phyloP scores from a whole-genome alignment of 345 rosid genomes.

The Salix caprea region DNA sequence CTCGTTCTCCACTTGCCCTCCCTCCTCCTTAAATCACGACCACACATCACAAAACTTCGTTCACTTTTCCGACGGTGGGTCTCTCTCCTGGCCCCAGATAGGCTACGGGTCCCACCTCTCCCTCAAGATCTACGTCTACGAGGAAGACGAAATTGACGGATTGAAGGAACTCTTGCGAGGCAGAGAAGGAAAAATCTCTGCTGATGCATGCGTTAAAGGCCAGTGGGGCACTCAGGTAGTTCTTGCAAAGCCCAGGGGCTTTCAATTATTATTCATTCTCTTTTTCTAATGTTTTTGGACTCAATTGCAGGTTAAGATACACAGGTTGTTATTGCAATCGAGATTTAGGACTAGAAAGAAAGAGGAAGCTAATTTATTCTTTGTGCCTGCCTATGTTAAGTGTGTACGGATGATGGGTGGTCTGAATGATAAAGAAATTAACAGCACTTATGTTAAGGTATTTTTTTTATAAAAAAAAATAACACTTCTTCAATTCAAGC shows the following conservation, averaged over 20 bases:
- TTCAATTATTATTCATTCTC: not conserved
- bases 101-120: slow-evolving; percentile 62
- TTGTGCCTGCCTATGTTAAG: slow-evolving; percentile 85
- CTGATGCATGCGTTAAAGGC: slow-evolving; percentile 69
- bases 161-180: slow-evolving; percentile 66
- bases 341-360: slow-evolving; percentile 61
- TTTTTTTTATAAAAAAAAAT: not conserved
- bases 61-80: slow-evolving; percentile 17
- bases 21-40: slow-evolving; percentile 10
- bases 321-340: slow-evolving; percentile 58
- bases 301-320: slow-evolving; percentile 68
- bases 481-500: not conserved
- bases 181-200: slow-evolving; percentile 51
- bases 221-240: slow-evolving; percentile 97
- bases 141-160: slow-evolving; percentile 81
- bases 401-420: slow-evolving; percentile 94
- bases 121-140: slow-evolving; percentile 82
- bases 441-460: slow-evolving; percentile 81
- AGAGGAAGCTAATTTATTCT: slow-evolving; percentile 89
- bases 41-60: slow-evolving; percentile 11
- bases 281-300: not conserved
- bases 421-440: slow-evolving; percentile 86
- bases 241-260: not conserved
- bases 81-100: slow-evolving; percentile 51
- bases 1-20: slow-evolving; percentile 40